Percentiles rank a stretch among this genome's conserved stretches.
Conservation (phyloP, 2,329 filamentous ascomycete genomes). For the Hypoxylon sp. region DNA sequence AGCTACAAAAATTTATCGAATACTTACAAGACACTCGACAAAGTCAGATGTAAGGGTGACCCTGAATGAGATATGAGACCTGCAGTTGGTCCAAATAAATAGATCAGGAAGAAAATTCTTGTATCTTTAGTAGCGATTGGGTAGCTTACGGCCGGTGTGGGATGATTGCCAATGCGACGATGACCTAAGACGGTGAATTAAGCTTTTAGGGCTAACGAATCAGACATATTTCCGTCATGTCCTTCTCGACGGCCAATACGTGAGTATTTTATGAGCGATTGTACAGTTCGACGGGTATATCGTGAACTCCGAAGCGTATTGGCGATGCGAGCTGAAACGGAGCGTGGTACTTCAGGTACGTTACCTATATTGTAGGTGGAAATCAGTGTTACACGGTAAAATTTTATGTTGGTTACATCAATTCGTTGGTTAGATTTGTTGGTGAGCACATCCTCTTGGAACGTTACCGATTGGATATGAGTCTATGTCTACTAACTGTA, state of each 20-base stretch:
- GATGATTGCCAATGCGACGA: neutral
- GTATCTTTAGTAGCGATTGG: neutral
- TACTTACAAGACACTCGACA: neutral
- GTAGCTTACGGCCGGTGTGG: neutral
- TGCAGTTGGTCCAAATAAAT: too few species aligned
- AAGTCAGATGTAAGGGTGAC: too few species aligned
- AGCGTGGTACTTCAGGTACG: too few species aligned
- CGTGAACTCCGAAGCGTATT: neutral
- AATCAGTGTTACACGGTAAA: neutral
- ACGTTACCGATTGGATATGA: neutral
- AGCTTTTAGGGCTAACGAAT: constrained; percentile 2
- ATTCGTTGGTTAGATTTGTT: neutral
- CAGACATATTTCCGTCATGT: neutral
- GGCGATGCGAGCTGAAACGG: neutral
- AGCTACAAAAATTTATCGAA: neutral
- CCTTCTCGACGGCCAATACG: too few species aligned
- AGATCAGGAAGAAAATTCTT: neutral
- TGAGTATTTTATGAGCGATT: neutral
- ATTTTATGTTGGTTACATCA: neutral
- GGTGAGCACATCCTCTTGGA: neutral
- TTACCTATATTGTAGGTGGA: too few species aligned
- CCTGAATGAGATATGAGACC: too few species aligned
- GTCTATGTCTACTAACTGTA: neutral
- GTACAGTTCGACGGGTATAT: neutral
- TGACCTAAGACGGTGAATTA: neutral